Evolutionary conservation across 768 basidiomycete genomes (phyloP).

Genomic region (Myochromella boudieri): DNA sequence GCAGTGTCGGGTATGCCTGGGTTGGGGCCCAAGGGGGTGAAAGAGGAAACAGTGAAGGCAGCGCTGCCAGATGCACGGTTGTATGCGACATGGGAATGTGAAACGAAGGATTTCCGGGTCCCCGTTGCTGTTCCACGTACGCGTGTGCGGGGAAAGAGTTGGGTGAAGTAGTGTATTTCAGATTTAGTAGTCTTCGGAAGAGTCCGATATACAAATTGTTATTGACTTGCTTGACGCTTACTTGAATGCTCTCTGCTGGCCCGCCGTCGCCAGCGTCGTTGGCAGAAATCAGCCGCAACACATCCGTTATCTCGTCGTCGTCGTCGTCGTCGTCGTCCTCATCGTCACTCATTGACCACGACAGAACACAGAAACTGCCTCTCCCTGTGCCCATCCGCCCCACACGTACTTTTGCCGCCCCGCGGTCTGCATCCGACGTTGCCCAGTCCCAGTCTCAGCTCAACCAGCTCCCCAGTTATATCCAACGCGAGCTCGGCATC

Average conservation of each 20-base stretch:
- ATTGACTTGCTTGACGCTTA: background rate
- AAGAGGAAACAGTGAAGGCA: conserved; percentile 32
- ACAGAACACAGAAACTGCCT: conserved; percentile 24
- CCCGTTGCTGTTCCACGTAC: conserved; percentile 31
- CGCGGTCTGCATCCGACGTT: conserved; percentile 46
- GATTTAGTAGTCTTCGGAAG: background rate
- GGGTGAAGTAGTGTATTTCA: conserved; percentile 16
- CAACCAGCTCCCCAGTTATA: conserved; percentile 42
- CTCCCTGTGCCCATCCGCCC: conserved; percentile 37
- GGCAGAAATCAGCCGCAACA: conserved; percentile 71
- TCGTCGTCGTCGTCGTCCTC: conserved; percentile 48
- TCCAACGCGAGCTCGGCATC: conserved; percentile 55
- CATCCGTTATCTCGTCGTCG: conserved; percentile 73
- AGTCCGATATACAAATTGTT: background rate
- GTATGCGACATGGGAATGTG: conserved; percentile 59
- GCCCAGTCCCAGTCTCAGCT: conserved; percentile 33
- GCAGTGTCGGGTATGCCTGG: conserved; percentile 26
- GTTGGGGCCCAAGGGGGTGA: conserved; percentile 14
- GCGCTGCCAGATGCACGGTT: conserved; percentile 51
- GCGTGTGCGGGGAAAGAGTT: conserved; percentile 32
- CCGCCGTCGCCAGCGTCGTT: conserved; percentile 26
- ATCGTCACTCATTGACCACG: conserved; percentile 39
- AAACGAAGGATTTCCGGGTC: conserved; percentile 45
- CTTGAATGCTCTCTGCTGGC: conserved; percentile 8
- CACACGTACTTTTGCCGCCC: conserved; percentile 64